Base-by-base conservation (phyloP, 202 grass and related monocot genomes). In the Sporobolus alterniflorus region DNA sequence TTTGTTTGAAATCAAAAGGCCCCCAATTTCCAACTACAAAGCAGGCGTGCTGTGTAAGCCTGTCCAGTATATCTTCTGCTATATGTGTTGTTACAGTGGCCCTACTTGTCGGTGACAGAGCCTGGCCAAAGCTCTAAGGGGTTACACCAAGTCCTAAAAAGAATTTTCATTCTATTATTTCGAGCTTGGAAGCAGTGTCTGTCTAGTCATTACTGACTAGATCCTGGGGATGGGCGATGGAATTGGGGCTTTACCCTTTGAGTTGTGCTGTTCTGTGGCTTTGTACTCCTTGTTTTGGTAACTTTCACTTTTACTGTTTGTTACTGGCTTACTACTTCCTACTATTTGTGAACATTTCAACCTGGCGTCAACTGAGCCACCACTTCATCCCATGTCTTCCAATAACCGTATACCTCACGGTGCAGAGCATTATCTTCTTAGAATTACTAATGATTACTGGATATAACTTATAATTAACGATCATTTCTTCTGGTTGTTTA, bases 71-170 rank as follows among this genome's bases (percentile, higher is more conserved):
- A 41, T 9, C 50, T 57, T 46, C 12, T 14, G 43, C 43, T 46
- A 43, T 41, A 39, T 74, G 7, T 52, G 7, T 61, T 22, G 26
- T 33, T 36, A 75, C 44, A 4, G 14, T 71, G 22, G 65, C 20
- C 77, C 65, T 30, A 76, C 47, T 40, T 76, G 88, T 77, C 40
- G 73, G 77, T 77, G 24, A 18, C 17, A 66, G n/a, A n/a, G 33
- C 29, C 31, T 81, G 63, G 61, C 54, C 34, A 75, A 79, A 76
- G 18, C 25, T 46, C 33, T 26, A 22, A 48, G 64, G 36, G 3
- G 36, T 21, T 76, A 29, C 28, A 44, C 29, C 25, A 29, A 11
- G 49, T 69, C 66, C 50, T 80, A 80, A 80, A 80, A 59, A 57
- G 78, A 46, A 22, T 24, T 69, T 67, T 14, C 21, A 42, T 65